A percentile compares a stretch with the other conserved stretches of the same genome.
Conservation (phyloP, 352 stramenopile species). For the Albugo laibachii region DNA sequence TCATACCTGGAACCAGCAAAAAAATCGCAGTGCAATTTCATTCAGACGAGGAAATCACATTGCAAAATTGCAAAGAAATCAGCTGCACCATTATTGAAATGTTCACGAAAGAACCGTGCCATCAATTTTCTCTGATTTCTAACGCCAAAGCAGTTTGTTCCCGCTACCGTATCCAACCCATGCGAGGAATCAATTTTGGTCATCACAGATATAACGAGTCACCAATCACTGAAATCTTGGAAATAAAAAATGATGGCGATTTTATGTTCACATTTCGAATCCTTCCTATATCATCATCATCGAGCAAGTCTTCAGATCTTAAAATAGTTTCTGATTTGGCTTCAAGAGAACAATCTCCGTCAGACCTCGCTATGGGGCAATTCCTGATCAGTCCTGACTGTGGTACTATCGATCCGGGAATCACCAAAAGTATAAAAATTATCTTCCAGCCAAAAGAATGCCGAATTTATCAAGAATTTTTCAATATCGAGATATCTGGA, state of each 20-base stretch:
- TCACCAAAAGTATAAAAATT: constrained; percentile 46
- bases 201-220: constrained; percentile 78
- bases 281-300: neutral
- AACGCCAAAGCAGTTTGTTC: constrained; percentile 66
- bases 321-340: constrained; percentile 18
- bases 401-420: constrained; percentile 70
- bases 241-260: constrained; percentile 86
- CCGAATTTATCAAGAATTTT: constrained; percentile 39
- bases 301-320: constrained; percentile 7
- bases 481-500: constrained; percentile 62
- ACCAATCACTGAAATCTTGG: constrained; percentile 47
- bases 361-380: constrained; percentile 33
- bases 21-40: constrained; percentile 70
- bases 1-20: constrained; percentile 45
- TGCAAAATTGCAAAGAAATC: constrained; percentile 86
- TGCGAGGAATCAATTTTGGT: constrained; percentile 84
- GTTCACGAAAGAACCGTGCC: constrained; percentile 73
- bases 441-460: constrained; percentile 64
- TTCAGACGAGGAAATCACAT: constrained; percentile 42
- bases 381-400: constrained; percentile 63
- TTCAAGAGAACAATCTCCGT: constrained; percentile 2
- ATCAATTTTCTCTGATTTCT: constrained; percentile 76
- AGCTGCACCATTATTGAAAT: constrained; percentile 85
- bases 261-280: constrained; percentile 85
- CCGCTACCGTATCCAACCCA: constrained; percentile 72